These are phyloP conservation scores for Parastagonospora nodorum DNA, from an alignment of 2,329 filamentous ascomycete genomes.

Conservation along the genomic window DNA sequence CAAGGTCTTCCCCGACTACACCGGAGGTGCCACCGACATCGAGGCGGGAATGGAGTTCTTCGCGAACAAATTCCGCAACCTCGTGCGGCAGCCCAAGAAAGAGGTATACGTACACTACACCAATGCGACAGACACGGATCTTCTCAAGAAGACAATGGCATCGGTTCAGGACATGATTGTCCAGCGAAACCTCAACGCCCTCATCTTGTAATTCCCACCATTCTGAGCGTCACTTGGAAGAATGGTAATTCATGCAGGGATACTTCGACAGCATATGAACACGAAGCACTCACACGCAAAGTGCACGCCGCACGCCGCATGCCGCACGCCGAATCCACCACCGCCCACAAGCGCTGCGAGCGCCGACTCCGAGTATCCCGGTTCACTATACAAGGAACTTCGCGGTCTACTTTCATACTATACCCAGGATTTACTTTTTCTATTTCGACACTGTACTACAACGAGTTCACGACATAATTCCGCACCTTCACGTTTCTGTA, in stretches of 20 bases:
- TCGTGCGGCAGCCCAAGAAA: slow-evolving; percentile 56
- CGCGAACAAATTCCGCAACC: slow-evolving; percentile 56
- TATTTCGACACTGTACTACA: slow-evolving; percentile 21
- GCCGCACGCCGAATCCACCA: neutral
- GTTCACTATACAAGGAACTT: neutral
- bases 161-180: slow-evolving; percentile 61
- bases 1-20: slow-evolving; percentile 57
- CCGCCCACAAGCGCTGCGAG: neutral
- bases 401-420: slow-evolving; percentile 25
- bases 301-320: neutral
- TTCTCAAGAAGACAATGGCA: slow-evolving; percentile 63
- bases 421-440: slow-evolving; percentile 31
- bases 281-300: neutral
- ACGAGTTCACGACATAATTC: slow-evolving; percentile 29
- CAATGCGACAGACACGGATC: slow-evolving; percentile 57
- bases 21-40: slow-evolving; percentile 51
- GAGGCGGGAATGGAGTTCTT: slow-evolving; percentile 57
- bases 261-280: neutral
- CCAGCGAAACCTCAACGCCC: slow-evolving; percentile 56
- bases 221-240: neutral
- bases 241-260: slow-evolving; percentile 4
- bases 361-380: neutral
- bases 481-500: slow-evolving; percentile 2
- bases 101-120: slow-evolving; percentile 60
- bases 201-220: slow-evolving; percentile 47